These are phyloP conservation scores for Russula olivacea DNA, from an alignment of 768 basidiomycete species.

Conservation along the genomic window DNA sequence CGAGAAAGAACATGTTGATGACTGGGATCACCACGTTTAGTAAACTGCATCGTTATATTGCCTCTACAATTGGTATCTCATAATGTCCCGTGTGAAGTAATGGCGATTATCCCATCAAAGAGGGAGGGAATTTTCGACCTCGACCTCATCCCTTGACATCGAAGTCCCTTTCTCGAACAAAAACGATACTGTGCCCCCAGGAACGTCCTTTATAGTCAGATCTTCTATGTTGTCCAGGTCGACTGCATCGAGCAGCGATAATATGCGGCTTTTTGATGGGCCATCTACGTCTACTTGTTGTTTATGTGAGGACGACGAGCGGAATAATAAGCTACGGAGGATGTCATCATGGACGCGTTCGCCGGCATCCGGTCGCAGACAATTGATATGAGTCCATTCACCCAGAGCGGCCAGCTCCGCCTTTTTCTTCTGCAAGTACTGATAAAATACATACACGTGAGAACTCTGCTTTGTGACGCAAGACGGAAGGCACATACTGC, in stretches of 20 bases:
- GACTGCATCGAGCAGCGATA: constrained; percentile 38
- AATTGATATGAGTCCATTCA: constrained; percentile 84
- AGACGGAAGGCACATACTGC: constrained; percentile 38
- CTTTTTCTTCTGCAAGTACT: constrained; percentile 67
- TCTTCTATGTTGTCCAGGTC: constrained; percentile 45
- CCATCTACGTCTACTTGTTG: constrained; percentile 10
- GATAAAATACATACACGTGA: not conserved
- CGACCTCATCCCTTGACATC: constrained; percentile 57
- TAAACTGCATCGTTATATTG: not conserved
- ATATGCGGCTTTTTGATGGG: constrained; percentile 29
- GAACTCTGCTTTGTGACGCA: constrained; percentile 15
- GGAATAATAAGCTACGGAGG: constrained; percentile 46
- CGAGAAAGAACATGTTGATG: not conserved
- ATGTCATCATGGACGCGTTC: constrained; percentile 60
- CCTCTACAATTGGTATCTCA: not conserved
- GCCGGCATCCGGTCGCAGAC: constrained; percentile 42
- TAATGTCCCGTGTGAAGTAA: not conserved
- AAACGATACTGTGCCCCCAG: constrained; percentile 69
- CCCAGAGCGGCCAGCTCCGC: constrained; percentile 63
- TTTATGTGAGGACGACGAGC: not conserved
- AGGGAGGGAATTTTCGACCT: constrained; percentile 28
- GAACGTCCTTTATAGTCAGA: constrained; percentile 41
- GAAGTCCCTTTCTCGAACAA: constrained; percentile 84
- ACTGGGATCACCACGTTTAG: not conserved
- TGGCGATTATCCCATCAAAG: not conserved